Evolutionary conservation across 179 eudicot genomes (phyloP).

Genomic region (Monotropa hypopitys): DNA sequence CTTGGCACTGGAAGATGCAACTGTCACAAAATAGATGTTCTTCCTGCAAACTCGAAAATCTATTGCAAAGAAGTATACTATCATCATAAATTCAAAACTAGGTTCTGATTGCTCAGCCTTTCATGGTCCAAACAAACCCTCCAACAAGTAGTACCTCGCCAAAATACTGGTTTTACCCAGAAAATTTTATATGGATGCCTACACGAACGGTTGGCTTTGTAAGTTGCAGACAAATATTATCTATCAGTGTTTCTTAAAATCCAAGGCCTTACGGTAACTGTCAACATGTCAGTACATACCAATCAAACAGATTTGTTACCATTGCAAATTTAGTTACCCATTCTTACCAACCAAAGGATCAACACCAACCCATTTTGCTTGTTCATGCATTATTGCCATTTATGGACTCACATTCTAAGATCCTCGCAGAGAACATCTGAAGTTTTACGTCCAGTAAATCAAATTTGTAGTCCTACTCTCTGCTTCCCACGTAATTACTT

Average conservation of each 20-base stretch:
- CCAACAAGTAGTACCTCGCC: neutral
- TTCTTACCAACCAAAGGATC: neutral
- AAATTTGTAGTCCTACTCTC: neutral
- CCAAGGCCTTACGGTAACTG: neutral
- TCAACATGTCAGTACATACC: neutral
- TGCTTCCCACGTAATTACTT: neutral
- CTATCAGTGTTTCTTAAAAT: neutral
- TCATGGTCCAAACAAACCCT: constrained; percentile 3
- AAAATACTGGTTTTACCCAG: neutral
- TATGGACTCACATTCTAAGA: neutral
- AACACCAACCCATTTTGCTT: neutral
- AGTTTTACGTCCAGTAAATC: neutral
- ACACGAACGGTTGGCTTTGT: neutral
- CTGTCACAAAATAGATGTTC: constrained; percentile 26
- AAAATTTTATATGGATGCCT: neutral
- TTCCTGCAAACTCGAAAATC: constrained; percentile 44
- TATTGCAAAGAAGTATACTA: constrained; percentile 30
- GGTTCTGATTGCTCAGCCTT: constrained; percentile 4
- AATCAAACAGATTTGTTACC: neutral
- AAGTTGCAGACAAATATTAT: neutral
- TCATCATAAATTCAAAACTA: constrained; percentile 11
- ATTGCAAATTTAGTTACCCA: neutral
- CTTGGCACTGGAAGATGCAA: constrained; percentile 29
- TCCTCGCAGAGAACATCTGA: too few species aligned
- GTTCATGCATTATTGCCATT: neutral